phyloP scores from a whole-genome alignment of 129 eudicot genomes.

The Mikania micrantha region DNA sequence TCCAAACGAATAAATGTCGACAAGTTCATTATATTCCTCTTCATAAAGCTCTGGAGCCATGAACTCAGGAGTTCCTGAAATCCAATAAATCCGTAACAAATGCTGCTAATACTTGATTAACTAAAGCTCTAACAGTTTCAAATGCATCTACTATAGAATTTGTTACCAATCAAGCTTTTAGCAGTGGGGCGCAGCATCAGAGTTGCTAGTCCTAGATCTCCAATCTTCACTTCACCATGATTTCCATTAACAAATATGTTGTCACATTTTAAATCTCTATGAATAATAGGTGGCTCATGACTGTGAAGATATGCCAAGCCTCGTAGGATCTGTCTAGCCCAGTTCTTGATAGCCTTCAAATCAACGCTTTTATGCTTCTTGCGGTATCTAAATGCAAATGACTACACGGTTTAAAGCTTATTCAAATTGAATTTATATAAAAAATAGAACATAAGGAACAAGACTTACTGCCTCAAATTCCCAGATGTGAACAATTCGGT shows the following conservation, averaged over 20 bases:
- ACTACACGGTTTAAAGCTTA: not conserved
- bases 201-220: slow-evolving; percentile 64
- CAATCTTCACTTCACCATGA: slow-evolving; percentile 68
- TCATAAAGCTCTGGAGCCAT: slow-evolving; percentile 46
- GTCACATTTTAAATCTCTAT: slow-evolving; percentile 64
- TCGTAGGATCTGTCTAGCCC: slow-evolving; percentile 51
- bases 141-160: not conserved
- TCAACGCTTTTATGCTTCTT: slow-evolving; percentile 46
- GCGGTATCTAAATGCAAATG: slow-evolving; percentile 28
- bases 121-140: not conserved
- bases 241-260: slow-evolving; percentile 66
- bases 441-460: not conserved
- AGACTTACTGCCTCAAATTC: slow-evolving; percentile 46
- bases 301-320: slow-evolving; percentile 55
- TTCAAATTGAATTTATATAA: not conserved
- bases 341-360: slow-evolving; percentile 49
- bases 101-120: not conserved
- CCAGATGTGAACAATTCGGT: slow-evolving; percentile 54
- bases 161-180: slow-evolving; percentile 25
- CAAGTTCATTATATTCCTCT: slow-evolving; percentile 47
- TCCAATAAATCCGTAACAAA: not conserved
- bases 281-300: slow-evolving; percentile 58
- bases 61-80: slow-evolving; percentile 38
- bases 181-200: slow-evolving; percentile 30
- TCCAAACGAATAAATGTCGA: slow-evolving; percentile 47